Percentiles rank a stretch among this genome's conserved stretches.
These are phyloP conservation scores for Laburnicola sp. DNA, from an alignment of 2,329 filamentous ascomycete genomes.

Conservation along the genomic window DNA sequence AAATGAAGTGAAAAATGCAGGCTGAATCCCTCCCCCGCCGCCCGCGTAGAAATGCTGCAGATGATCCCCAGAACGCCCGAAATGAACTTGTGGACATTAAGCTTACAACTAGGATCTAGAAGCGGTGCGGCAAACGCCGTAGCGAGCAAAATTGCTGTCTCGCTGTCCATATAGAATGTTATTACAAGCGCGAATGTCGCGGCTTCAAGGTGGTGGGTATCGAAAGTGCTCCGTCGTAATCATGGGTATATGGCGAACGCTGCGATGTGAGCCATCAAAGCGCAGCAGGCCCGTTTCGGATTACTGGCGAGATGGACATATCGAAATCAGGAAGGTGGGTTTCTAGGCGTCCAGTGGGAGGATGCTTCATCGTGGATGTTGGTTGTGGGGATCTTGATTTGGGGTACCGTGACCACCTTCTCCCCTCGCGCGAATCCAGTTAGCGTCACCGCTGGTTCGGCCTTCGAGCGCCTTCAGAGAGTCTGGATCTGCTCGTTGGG, in stretches of 20 bases:
- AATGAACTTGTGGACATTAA: constrained; percentile 39
- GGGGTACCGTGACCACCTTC: constrained; percentile 42
- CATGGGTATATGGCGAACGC: constrained; percentile 17
- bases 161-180: constrained; percentile 33
- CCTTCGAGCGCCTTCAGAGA: constrained; percentile 53
- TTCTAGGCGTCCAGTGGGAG: neutral
- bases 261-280: constrained; percentile 6
- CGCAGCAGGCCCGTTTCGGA: constrained; percentile 2
- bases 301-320: neutral
- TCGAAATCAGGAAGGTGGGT: neutral
- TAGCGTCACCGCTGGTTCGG: constrained; percentile 45
- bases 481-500: constrained; percentile 47
- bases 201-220: constrained; percentile 18
- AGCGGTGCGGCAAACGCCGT: constrained; percentile 39
- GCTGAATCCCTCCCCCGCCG: constrained; percentile 9
- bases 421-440: constrained; percentile 43
- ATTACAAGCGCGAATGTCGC: constrained; percentile 38
- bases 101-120: constrained; percentile 31
- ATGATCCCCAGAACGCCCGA: constrained; percentile 29
- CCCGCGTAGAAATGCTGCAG: constrained; percentile 19
- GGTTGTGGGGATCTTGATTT: constrained; percentile 44
- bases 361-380: constrained; percentile 41
- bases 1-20: constrained; percentile 1
- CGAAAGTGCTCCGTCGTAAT: constrained; percentile 14
- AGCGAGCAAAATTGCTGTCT: constrained; percentile 28